Evolutionary conservation across 345 rosid genomes (phyloP).

Genomic region (Salix arbutifolia): DNA sequence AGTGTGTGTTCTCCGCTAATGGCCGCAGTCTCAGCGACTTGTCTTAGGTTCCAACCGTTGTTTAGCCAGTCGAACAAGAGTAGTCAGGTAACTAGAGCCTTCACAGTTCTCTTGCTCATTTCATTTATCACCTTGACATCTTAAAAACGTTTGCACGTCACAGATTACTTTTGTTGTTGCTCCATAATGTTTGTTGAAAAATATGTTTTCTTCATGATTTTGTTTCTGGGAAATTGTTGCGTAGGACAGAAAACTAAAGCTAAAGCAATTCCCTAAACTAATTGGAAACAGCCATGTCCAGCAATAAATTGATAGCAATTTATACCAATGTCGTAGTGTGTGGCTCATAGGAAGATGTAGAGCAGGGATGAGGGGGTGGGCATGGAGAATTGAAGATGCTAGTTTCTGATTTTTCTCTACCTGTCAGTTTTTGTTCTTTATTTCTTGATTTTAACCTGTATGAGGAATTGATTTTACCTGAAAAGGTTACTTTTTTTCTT

Average conservation of each 20-base stretch:
- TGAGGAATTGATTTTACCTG: too few relatives aligned
- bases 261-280: too few relatives aligned
- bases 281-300: not conserved
- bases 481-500: too few relatives aligned
- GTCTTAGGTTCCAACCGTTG: not conserved
- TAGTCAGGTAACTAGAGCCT: not conserved
- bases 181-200: not conserved
- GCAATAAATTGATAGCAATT: not conserved
- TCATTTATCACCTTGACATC: not conserved
- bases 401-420: too few relatives aligned
- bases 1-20: not conserved
- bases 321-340: too few relatives aligned
- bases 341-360: too few relatives aligned
- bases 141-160: not conserved
- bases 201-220: not conserved
- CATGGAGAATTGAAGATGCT: too few relatives aligned
- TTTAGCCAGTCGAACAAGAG: not conserved
- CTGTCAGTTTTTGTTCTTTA: too few relatives aligned
- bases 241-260: too few relatives aligned
- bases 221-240: too few relatives aligned
- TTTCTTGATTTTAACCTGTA: too few relatives aligned
- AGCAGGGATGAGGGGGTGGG: too few relatives aligned
- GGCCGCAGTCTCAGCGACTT: constrained; percentile 18
- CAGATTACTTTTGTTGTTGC: not conserved
- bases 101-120: not conserved